Evolutionary conservation across 2,329 filamentous ascomycete species (phyloP), one percentile per base, ranked within the genome.

Genomic region (Epichloe sibirici): DNA sequence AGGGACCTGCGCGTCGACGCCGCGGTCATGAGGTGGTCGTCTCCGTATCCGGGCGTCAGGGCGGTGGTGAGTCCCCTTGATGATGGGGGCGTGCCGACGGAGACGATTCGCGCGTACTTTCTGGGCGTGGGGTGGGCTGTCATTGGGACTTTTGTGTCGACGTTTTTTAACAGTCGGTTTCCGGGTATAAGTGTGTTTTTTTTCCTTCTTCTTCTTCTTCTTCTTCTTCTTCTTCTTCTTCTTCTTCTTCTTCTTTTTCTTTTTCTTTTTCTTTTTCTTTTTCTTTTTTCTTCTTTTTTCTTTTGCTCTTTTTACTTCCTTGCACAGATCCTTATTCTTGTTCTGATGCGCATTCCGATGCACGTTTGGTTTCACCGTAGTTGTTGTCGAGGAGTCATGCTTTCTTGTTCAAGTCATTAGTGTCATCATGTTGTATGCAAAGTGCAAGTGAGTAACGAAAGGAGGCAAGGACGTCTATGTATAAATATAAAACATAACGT

Each of bases 81-180:
- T 47, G 65, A 72, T 28, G 55, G 58, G 1, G 45, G 58, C 2
- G 63, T 67, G 15, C 68, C 71, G 0, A 63, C 68, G 25, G 70
- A 73, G 58, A 74, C 69, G 15, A 57, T 71, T 23, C 63, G 71
- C 2, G 71, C 71, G 0, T 73, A 72, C 39, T 66, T 73, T 23
- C 57, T 74, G 3, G 71, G 71, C 66, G 54, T 57, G 4, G 23
- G 56, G 13, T 58, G 56, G 56, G 56, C 56, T 5, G 44, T 58
- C 11, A 52, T 58, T 3, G 56, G 56, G 15, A 57, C 56, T 0
- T 71, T 70, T 42, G 65, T 71, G 58, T 61, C 65, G 1, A 70
- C 69, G 0, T 71, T 71, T 43, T 71, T 71, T 56, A 71, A 69
- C 57, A 66, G 63, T 31, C 58, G 69, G 2, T 71, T 71, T 56